Evolutionary conservation across 2,329 filamentous ascomycete species (phyloP).

Genomic region (Sclerotinia minor): DNA sequence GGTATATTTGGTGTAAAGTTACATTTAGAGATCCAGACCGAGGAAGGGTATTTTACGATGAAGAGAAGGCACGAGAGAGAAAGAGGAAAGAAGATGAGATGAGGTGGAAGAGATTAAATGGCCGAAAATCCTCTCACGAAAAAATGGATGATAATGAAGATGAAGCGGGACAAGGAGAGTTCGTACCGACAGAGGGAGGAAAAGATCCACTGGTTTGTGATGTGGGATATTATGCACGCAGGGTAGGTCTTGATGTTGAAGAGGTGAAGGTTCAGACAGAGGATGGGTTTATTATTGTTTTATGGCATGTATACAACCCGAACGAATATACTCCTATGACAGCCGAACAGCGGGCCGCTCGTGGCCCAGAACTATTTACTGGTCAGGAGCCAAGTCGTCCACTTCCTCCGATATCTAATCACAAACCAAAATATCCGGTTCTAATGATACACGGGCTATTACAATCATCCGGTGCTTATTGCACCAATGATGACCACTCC

Average conservation of each 20-base stretch:
- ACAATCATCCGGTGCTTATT: slow-evolving; percentile 86
- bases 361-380: slow-evolving; percentile 64
- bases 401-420: slow-evolving; percentile 37
- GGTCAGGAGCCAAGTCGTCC: slow-evolving; percentile 44
- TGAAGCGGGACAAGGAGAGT: slow-evolving; percentile 49
- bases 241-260: slow-evolving; percentile 85
- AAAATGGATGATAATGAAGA: slow-evolving; percentile 45
- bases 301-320: slow-evolving; percentile 90
- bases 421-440: slow-evolving; percentile 68
- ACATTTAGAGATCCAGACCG: slow-evolving; percentile 61
- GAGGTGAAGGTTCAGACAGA: slow-evolving; percentile 84
- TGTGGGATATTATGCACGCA: slow-evolving; percentile 79
- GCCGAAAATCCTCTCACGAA: slow-evolving; percentile 43
- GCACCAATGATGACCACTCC: slow-evolving; percentile 84
- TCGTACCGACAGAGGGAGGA: slow-evolving; percentile 74
- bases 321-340: slow-evolving; percentile 62
- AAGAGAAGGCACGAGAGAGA: slow-evolving; percentile 64
- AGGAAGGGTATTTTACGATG: slow-evolving; percentile 67
- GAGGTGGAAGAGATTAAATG: slow-evolving; percentile 57
- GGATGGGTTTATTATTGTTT: slow-evolving; percentile 84
- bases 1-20: slow-evolving; percentile 53
- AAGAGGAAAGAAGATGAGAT: slow-evolving; percentile 58
- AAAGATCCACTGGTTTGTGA: slow-evolving; percentile 77
- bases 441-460: slow-evolving; percentile 85
- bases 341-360: slow-evolving; percentile 51